Percentiles rank a stretch among this genome's conserved stretches.
These are phyloP conservation scores for Fusarium compactum DNA, from an alignment of 2,329 filamentous ascomycete genomes.

Conservation along the genomic window DNA sequence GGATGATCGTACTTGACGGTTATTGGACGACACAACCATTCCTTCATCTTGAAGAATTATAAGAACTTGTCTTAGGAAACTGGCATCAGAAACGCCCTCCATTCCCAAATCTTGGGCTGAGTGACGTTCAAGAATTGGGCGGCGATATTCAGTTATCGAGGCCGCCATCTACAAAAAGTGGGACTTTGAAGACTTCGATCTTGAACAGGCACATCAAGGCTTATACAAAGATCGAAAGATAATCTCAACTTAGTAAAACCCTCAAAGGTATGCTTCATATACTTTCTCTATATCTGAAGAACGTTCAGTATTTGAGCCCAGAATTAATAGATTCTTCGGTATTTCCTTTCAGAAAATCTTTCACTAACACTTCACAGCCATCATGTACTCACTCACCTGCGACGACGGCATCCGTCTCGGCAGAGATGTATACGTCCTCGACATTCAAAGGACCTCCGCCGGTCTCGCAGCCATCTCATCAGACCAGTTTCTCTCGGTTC, in stretches of 20 bases:
- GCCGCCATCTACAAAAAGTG: conserved; percentile 37
- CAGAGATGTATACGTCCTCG: conserved; percentile 67
- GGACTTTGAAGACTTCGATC: conserved; percentile 42
- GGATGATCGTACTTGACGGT: too few relatives aligned
- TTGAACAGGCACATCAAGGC: neutral
- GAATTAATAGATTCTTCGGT: neutral
- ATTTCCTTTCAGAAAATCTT: neutral
- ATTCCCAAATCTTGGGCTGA: neutral
- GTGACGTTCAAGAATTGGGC: neutral
- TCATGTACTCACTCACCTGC: conserved; percentile 52
- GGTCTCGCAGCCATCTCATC: conserved; percentile 74
- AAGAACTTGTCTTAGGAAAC: too few relatives aligned
- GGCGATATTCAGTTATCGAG: conserved; percentile 50
- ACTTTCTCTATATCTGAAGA: rapidly evolving
- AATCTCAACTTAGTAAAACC: neutral
- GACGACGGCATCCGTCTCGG: conserved; percentile 50
- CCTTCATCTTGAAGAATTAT: too few relatives aligned
- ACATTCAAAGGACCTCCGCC: conserved; percentile 63
- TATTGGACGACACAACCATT: too few relatives aligned
- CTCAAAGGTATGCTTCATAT: neutral
- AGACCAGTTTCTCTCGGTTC: conserved; percentile 75
- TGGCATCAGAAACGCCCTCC: too few relatives aligned
- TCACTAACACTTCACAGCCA: conserved; percentile 22
- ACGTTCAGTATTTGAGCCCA: rapidly evolving
- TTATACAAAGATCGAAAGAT: neutral